Evolutionary conservation across 805 yeast species (phyloP), one percentile per base, ranked within the genome.

Genomic region (Pichia occidentalis): DNA sequence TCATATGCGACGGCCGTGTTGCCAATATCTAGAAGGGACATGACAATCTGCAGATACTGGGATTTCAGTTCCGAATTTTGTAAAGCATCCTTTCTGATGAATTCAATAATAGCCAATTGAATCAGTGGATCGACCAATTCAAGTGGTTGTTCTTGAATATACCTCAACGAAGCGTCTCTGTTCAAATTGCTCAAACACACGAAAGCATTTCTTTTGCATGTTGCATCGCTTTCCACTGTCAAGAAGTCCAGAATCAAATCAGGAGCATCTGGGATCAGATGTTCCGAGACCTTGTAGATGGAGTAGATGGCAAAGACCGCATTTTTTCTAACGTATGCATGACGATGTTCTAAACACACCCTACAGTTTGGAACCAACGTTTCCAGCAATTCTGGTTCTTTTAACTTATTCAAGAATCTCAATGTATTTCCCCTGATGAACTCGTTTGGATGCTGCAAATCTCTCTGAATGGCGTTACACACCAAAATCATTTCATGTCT

Each of bases 401-500:
- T 82, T 57, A 92, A 71, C 59, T 92, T 94, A 43, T 90, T 76
- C 55, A 94, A 71, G 61, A 87, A 90, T 54, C 97, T 77, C 61
- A 92, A 70, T 8, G 97, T 90, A 54, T 86, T 86, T 50, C 99
- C 99, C 54, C 97, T 77, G 48, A 92, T 82, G 59, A 81, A 92
- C 64, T 92, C 98, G 68, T 92, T 92, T 36, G 98, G 96, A 64
- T 94, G 98, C 64, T 88, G 97, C 52, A 92, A 73, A 60, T 92
- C 99, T 61, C 87, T 88, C 63, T 92, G 95, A 54, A 92, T 86
- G 37, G 97, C 96, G 61, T 94, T 94, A 68, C 97, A 92, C 35
- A 90, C 97, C 47, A 92, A 75, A 63, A 94, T 90, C 97, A 92
- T 92, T 66, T 92, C 99, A 61, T 90, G 97, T 65, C 85, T 85